Base-by-base conservation (phyloP, 163 green algal species). In the Chloromonas sp. region DNA sequence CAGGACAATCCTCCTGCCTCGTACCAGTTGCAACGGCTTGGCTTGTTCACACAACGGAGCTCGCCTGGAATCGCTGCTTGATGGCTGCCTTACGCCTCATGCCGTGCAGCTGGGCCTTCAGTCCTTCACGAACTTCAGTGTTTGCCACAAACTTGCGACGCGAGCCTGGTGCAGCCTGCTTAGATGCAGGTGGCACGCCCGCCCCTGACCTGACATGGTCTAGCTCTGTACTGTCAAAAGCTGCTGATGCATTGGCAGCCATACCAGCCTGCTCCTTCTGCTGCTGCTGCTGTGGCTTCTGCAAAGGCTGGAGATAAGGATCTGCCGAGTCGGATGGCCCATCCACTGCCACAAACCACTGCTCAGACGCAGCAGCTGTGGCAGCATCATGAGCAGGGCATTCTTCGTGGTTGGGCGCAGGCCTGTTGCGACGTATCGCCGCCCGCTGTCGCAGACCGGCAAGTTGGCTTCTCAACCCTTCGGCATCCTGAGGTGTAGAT, bases 361-460 rank as follows among this genome's bases (percentile, higher is more conserved):
- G 36, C 77, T 81, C 77, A 1, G 77, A 2, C 1, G 14, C 15
- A 57, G n/a, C 15, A 11, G 77, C 36, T 61, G 77, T 36, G 3
- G 77, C 77, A 15, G 36, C 36, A 1, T 60, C 14, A 2, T 61
- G n/a, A 3, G 15, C 15, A 60, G 77, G 2, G 2, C 36, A 2
- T 81, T n/a, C 77, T 81, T 79, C 36, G 36, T 36, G 36, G 36
- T 36, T 76, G 8, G 14, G 71, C 8, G 71, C 0, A 0, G 70
- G 61, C 58, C 60, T 78, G 74, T 81, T 77, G 36, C 71, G 60
- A 3, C 85, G 85, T 60, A 88, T 83, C 1, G 85, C 85, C 13
- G 85, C 85, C 1, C 85, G 82, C 60, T 88, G 85, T 1, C 85
- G 78, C 14, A 88, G 82, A 0, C 85, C 85, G 2, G 85, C 85